Conservation (phyloP, 306 rosid genomes). For the Malus asiatica region DNA sequence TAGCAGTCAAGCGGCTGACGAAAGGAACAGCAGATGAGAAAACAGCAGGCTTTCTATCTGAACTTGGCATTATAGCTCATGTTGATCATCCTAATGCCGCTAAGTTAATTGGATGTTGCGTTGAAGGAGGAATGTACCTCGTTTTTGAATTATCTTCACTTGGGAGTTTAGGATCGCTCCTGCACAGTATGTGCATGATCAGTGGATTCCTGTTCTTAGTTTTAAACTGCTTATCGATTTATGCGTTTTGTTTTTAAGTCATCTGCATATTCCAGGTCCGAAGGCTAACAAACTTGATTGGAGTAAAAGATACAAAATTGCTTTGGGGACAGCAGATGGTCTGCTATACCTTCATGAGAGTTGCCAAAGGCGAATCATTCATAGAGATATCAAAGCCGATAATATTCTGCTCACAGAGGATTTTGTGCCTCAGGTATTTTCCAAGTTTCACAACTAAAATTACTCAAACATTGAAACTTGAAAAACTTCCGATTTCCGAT, state of each 20-base stretch:
- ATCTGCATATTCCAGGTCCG: slow-evolving; percentile 35
- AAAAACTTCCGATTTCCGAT: neutral
- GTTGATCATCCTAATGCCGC: slow-evolving; percentile 70
- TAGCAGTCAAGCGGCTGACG: slow-evolving; percentile 57
- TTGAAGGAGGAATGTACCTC: slow-evolving; percentile 64
- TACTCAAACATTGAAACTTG: neutral
- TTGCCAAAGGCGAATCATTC: slow-evolving; percentile 67
- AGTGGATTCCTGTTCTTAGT: slow-evolving; percentile 1
- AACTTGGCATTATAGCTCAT: slow-evolving; percentile 67
- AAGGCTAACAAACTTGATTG: slow-evolving; percentile 42
- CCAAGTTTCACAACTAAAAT: neutral
- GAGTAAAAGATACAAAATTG: slow-evolving; percentile 62
- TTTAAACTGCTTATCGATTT: slow-evolving; percentile 3
- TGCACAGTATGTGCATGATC: slow-evolving; percentile 49
- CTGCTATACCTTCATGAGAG: slow-evolving; percentile 69
- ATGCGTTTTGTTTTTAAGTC: neutral
- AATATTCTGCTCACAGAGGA: slow-evolving; percentile 68
- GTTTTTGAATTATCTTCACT: slow-evolving; percentile 56
- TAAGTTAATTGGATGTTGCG: slow-evolving; percentile 64
- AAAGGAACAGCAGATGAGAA: slow-evolving; percentile 55
- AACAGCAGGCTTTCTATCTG: slow-evolving; percentile 55
- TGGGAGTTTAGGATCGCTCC: slow-evolving; percentile 73
- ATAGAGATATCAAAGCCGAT: slow-evolving; percentile 75
- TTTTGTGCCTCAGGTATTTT: slow-evolving; percentile 72
- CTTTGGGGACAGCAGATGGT: slow-evolving; percentile 65